Percentiles rank a stretch among this genome's conserved stretches.
Conservation (phyloP, 768 basidiomycete species). For the Fibroporia radiculosa region DNA sequence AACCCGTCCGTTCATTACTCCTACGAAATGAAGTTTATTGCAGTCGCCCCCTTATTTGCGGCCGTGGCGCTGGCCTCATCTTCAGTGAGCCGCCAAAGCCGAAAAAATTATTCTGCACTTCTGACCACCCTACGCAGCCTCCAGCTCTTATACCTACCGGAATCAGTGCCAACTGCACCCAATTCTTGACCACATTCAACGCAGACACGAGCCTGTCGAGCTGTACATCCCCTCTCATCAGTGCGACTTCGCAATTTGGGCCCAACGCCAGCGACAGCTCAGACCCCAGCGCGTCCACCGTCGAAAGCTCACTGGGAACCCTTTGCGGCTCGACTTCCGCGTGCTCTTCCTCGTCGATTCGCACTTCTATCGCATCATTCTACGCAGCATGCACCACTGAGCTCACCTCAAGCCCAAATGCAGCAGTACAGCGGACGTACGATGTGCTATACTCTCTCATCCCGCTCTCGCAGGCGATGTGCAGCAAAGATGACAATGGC, state of each 20-base stretch:
- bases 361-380: slow-evolving; percentile 59
- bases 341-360: slow-evolving; percentile 55
- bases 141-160: slow-evolving; percentile 54
- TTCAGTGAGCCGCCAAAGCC: slow-evolving; percentile 25
- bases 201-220: slow-evolving; percentile 41
- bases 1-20: slow-evolving; percentile 31
- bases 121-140: slow-evolving; percentile 27
- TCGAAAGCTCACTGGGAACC: slow-evolving; percentile 43
- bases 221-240: slow-evolving; percentile 59
- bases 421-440: slow-evolving; percentile 56
- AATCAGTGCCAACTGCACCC: slow-evolving; percentile 46
- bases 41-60: slow-evolving; percentile 43
- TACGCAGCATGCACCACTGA: slow-evolving; percentile 64
- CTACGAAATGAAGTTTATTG: slow-evolving; percentile 45
- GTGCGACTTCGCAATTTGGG: slow-evolving; percentile 48
- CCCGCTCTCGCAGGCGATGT: slow-evolving; percentile 63
- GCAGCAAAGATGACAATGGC: slow-evolving; percentile 65
- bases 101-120: not conserved
- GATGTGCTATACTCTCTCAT: slow-evolving; percentile 69
- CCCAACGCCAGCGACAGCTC: slow-evolving; percentile 36
- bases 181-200: slow-evolving; percentile 61
- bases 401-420: slow-evolving; percentile 44
- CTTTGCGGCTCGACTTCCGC: slow-evolving; percentile 44
- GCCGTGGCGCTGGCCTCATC: slow-evolving; percentile 43
- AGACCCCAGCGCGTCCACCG: slow-evolving; percentile 24